Evolutionary conservation across 129 eudicot genomes (phyloP), one percentile per base, ranked within the genome.

Genomic region (Artemisia tridentata): DNA sequence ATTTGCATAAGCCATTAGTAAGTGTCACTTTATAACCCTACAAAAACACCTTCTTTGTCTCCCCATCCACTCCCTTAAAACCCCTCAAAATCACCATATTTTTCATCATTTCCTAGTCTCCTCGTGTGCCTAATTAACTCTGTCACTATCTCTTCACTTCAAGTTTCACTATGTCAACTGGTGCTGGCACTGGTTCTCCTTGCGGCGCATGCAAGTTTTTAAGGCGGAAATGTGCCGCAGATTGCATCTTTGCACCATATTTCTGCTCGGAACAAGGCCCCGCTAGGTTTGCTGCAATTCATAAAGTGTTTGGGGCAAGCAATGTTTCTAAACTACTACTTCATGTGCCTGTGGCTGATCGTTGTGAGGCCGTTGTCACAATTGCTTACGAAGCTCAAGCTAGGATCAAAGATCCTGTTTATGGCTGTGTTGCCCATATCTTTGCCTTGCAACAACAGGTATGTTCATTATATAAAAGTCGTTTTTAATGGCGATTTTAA

Each of bases 171-270:
- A 86, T 84, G 93, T 82, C 93, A 13, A 57, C 80, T 66, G 47
- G 57, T 52, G 51, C 65, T 14, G 97, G 86, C 49, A 68, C 80
- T 8, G 91, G 96, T 8, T 90, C 99, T 0, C 99, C 99, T 50
- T 95, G 99, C 75, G 99, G 99, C 63, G 99, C 99, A 69, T 95
- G 99, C 91, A 95, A 95, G 85, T 95, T 95, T 67, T 78, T 95
- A 27, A 76, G 99, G 71, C 78, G 99, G 62, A 95, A 95, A 64
- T 95, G 99, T 82, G 96, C 99, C 4, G 64, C 88, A 0, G 97
- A 90, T 53, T 95, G 99, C 67, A 67, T 95, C 11, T 95, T 95
- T 59, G 99, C 97, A 3, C 99, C 99, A 0, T 95, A 95, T 58
- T 95, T 95, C 73, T 87, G 99, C 74, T 88, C 96, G 2, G 99